Evolutionary conservation across 2,329 filamentous ascomycete species (phyloP).

Genomic region (Magnaporthales sp.): DNA sequence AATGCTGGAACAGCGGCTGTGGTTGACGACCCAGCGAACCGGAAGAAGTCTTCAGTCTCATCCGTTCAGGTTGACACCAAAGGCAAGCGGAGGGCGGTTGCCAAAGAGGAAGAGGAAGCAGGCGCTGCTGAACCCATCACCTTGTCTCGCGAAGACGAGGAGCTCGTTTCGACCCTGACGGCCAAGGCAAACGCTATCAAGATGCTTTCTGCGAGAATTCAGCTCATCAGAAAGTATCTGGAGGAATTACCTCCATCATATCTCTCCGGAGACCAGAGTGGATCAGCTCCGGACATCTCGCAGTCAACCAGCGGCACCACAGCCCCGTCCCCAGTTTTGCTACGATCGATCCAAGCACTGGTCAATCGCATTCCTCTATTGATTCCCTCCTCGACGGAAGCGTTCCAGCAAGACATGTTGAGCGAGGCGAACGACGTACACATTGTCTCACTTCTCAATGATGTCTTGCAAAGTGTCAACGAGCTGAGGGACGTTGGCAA

Average conservation of each 20-base stretch:
- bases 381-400: slow-evolving; percentile 56
- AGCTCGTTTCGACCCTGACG: slow-evolving; percentile 59
- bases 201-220: slow-evolving; percentile 75
- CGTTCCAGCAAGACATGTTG: slow-evolving; percentile 62
- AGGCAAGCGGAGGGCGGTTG: slow-evolving; percentile 33
- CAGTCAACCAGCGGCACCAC: slow-evolving; percentile 21
- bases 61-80: slow-evolving; percentile 37
- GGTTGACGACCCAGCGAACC: slow-evolving; percentile 16
- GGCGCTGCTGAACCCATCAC: slow-evolving; percentile 28
- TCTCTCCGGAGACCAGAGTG: slow-evolving; percentile 31
- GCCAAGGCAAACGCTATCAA: slow-evolving; percentile 89
- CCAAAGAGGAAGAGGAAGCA: slow-evolving; percentile 16
- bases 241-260: slow-evolving; percentile 60
- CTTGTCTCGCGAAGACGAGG: slow-evolving; percentile 51
- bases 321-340: slow-evolving; percentile 57
- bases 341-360: slow-evolving; percentile 82
- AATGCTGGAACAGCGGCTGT: slow-evolving; percentile 55
- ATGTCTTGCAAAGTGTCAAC: slow-evolving; percentile 63
- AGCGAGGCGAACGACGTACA: slow-evolving; percentile 79
- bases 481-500: slow-evolving; percentile 65
- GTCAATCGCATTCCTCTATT: slow-evolving; percentile 77
- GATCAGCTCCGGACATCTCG: slow-evolving; percentile 21
- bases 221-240: slow-evolving; percentile 69
- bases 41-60: slow-evolving; percentile 11
- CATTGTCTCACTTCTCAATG: slow-evolving; percentile 60